These are phyloP conservation scores for Neonectria neomacrospora DNA, from an alignment of 2,329 filamentous ascomycete genomes.

Conservation along the genomic window DNA sequence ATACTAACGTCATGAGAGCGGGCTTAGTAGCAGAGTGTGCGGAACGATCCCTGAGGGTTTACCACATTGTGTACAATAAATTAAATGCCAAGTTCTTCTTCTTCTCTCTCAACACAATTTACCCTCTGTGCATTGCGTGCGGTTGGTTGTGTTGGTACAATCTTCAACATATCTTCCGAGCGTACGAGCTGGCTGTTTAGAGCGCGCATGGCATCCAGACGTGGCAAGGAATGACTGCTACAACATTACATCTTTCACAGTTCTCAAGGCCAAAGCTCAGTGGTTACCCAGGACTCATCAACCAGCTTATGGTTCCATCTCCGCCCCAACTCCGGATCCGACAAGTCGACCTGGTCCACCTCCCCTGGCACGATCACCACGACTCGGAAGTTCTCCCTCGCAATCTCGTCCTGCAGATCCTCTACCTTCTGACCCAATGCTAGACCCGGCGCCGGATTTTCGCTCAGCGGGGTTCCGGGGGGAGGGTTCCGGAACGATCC, in stretches of 20 bases:
- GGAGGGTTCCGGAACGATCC: slow-evolving; percentile 79
- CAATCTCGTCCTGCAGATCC: slow-evolving; percentile 75
- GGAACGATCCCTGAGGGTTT: no score
- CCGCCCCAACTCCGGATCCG: slow-evolving; percentile 69
- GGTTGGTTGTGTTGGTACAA: background rate
- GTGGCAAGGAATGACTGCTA: background rate
- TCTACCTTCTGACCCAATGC: slow-evolving; percentile 72
- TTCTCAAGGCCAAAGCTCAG: slow-evolving; percentile 75
- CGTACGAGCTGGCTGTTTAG: background rate
- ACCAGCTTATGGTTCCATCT: slow-evolving; percentile 76
- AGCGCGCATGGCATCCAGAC: background rate
- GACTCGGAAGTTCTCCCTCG: slow-evolving; percentile 81
- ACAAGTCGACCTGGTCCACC: slow-evolving; percentile 80
- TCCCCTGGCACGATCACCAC: slow-evolving; percentile 83
- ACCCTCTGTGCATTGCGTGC: background rate
- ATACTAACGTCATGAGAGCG: background rate
- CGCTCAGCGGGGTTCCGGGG: slow-evolving; percentile 70
- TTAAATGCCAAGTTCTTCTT: background rate
- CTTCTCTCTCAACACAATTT: background rate
- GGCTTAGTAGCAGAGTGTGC: background rate
- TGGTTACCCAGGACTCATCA: slow-evolving; percentile 69
- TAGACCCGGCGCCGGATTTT: slow-evolving; percentile 57
- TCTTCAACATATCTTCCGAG: background rate
- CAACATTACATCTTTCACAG: background rate
- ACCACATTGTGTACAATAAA: background rate